phyloP scores from a whole-genome alignment of 75 land plant species.

The Cryptomeria japonica region DNA sequence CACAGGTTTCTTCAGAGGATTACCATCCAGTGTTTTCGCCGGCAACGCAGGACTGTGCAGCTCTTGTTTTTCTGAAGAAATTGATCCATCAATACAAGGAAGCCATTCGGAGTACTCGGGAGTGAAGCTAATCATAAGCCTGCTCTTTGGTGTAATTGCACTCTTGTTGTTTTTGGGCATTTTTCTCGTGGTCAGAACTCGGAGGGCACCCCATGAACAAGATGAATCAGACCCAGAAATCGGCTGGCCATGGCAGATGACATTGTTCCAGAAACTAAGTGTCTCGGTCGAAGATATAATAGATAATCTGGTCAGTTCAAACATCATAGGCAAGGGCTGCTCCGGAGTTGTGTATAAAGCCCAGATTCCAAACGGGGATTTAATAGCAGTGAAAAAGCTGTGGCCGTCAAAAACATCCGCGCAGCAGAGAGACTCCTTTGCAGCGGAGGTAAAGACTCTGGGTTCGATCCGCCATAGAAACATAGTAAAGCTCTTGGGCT shows the following conservation, averaged over 20 bases:
- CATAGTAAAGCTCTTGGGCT: constrained; percentile 78
- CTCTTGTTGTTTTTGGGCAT: constrained; percentile 36
- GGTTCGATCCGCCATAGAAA: constrained; percentile 79
- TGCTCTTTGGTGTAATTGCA: constrained; percentile 46
- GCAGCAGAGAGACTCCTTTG: constrained; percentile 46
- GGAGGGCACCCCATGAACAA: constrained; percentile 8
- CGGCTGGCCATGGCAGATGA: constrained; percentile 80
- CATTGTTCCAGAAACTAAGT: constrained; percentile 75
- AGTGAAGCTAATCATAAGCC: constrained; percentile 25
- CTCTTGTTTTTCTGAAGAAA: constrained; percentile 14
- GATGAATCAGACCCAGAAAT: constrained; percentile 44
- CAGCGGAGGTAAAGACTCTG: constrained; percentile 74
- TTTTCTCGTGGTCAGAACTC: constrained; percentile 25
- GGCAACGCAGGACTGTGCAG: constrained; percentile 75
- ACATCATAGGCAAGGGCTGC: constrained; percentile 70
- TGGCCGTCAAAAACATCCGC: constrained; percentile 43
- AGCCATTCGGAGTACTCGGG: background rate
- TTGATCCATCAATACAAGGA: background rate
- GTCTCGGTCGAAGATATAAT: constrained; percentile 58
- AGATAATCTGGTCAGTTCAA: constrained; percentile 41
- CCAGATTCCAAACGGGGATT: constrained; percentile 28
- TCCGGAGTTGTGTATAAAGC: constrained; percentile 78
- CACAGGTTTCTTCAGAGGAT: constrained; percentile 70
- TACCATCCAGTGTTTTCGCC: constrained; percentile 49
- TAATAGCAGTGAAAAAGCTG: constrained; percentile 81